These are phyloP conservation scores for Rhizopus stolonifer DNA, from an alignment of 371 early-diverging fungal species.

Conservation along the genomic window DNA sequence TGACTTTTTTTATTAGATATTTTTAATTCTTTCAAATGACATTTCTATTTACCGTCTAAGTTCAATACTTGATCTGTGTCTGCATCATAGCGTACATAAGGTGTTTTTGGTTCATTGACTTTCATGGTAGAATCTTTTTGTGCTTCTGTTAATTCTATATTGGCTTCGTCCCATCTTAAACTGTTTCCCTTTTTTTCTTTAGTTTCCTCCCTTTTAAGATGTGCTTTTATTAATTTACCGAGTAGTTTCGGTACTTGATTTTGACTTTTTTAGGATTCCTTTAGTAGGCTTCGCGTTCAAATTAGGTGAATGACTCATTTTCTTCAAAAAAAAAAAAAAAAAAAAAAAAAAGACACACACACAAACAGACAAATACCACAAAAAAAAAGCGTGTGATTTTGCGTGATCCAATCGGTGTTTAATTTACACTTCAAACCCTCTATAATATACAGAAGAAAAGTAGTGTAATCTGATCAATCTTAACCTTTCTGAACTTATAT, in stretches of 20 bases:
- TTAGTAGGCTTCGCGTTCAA: constrained; percentile 47
- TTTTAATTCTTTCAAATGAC: too few species aligned
- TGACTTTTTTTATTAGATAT: too few species aligned
- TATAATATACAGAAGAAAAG: too few species aligned
- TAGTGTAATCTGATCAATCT: too few species aligned
- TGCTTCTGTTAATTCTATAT: constrained; percentile 83
- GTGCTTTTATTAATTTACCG: constrained; percentile 11
- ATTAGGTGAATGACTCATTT: constrained; percentile 37
- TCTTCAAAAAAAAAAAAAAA: constrained; percentile 4
- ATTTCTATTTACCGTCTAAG: constrained; percentile 38
- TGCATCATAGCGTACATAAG: constrained; percentile 85
- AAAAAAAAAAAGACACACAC: not conserved
- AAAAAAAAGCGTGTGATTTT: not conserved
- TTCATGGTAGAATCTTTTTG: constrained; percentile 94
- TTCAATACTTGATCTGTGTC: constrained; percentile 75
- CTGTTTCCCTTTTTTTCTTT: constrained; percentile 24
- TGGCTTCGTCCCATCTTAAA: constrained; percentile 95
- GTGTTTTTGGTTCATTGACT: constrained; percentile 96
- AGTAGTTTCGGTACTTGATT: constrained; percentile 7
- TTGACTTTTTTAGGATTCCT: constrained; percentile 52
- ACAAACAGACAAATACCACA: not conserved
- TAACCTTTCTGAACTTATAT: too few species aligned
- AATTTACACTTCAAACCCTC: too few species aligned
- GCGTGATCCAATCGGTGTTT: too few species aligned
- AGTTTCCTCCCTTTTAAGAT: not conserved